These are phyloP conservation scores for Phytophthora sp. DNA, from an alignment of 352 stramenopile genomes.

Conservation along the genomic window DNA sequence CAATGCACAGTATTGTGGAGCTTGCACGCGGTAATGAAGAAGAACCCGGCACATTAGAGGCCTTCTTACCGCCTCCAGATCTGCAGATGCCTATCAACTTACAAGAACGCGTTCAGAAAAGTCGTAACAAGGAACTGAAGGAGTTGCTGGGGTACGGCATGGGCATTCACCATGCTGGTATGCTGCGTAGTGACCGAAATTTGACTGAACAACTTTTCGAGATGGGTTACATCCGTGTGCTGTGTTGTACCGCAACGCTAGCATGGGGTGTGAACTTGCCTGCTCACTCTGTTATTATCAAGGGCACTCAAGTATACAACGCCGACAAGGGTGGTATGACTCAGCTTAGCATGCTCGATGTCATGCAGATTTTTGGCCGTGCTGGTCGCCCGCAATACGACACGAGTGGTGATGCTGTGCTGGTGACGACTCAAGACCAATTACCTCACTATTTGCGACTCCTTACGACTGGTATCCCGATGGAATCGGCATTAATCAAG, in stretches of 20 bases:
- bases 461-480: conserved; percentile 96
- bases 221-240: conserved; percentile 95
- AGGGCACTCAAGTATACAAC: conserved; percentile 99
- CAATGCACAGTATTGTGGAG: conserved; percentile 93
- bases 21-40: conserved; percentile 77
- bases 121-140: conserved; percentile 94
- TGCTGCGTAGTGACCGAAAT: conserved; percentile 95
- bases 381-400: conserved; percentile 99
- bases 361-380: conserved; percentile 99
- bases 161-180: conserved; percentile 99
- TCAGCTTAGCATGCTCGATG: conserved; percentile 98
- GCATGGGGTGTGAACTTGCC: conserved; percentile 99
- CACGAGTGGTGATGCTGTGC: conserved; percentile 96
- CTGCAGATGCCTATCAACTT: conserved; percentile 62
- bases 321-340: conserved; percentile 98
- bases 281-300: conserved; percentile 99
- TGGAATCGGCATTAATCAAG: conserved; percentile 99
- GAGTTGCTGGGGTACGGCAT: conserved; percentile 95
- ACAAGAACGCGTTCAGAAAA: conserved; percentile 89
- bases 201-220: conserved; percentile 98
- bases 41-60: conserved; percentile 55
- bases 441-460: conserved; percentile 95
- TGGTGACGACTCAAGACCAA: conserved; percentile 98
- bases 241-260: conserved; percentile 99
- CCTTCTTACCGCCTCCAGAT: conserved; percentile 63